phyloP scores from a whole-genome alignment of 345 rosid species.

The Aquilaria yunnanensis region DNA sequence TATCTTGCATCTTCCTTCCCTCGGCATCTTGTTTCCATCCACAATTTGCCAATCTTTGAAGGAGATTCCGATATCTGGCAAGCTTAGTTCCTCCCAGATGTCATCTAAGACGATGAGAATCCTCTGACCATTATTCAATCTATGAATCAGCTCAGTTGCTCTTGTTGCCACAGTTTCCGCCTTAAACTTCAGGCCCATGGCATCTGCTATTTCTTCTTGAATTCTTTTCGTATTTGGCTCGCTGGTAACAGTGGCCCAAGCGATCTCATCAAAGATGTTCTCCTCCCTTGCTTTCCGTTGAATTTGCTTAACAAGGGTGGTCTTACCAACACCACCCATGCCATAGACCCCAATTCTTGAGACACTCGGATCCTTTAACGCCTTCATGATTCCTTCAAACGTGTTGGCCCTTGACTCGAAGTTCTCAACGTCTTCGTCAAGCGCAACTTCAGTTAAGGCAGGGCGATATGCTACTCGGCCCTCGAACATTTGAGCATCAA shows the following conservation, averaged over 20 bases:
- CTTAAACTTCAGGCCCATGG: slow-evolving; percentile 3
- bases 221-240: not conserved
- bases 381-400: not conserved
- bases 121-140: slow-evolving; percentile 6
- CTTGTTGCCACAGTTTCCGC: not conserved
- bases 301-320: slow-evolving; percentile 9
- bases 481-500: too few relatives aligned
- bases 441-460: not conserved
- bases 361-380: not conserved
- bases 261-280: too few relatives aligned
- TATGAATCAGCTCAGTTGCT: not conserved
- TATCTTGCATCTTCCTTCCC: not conserved
- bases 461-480: not conserved
- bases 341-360: slow-evolving; percentile 18
- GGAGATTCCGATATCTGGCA: not conserved
- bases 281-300: not conserved
- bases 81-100: not conserved
- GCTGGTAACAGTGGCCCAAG: too few relatives aligned
- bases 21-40: too few relatives aligned
- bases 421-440: not conserved
- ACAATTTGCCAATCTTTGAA: too few relatives aligned
- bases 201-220: slow-evolving; percentile 5
- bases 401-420: slow-evolving; percentile 1
- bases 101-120: not conserved
- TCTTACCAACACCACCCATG: slow-evolving; percentile 18